phyloP scores from a whole-genome alignment of 495 filamentous ascomycete species.

The Lophium mytilinum region DNA sequence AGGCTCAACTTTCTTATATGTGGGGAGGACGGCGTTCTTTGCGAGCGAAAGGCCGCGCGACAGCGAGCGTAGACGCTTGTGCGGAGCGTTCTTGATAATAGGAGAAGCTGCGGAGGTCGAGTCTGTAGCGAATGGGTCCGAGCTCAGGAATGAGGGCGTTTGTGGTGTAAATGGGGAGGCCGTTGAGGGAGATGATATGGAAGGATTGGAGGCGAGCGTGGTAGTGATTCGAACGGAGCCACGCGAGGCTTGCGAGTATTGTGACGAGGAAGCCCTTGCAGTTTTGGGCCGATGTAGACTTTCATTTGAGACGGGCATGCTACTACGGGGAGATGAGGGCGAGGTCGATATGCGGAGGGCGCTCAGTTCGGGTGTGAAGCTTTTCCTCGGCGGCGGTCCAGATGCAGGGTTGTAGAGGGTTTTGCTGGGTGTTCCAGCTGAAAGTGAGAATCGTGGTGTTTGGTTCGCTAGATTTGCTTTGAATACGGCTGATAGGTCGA shows the following conservation, averaged over 20 bases:
- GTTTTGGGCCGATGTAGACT: neutral
- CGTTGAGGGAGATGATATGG: conserved; percentile 2
- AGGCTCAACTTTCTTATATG: conserved; percentile 21
- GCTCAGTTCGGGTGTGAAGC: neutral
- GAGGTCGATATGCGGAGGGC: neutral
- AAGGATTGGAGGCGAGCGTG: conserved; percentile 7
- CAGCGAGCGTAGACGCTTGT: conserved; percentile 21
- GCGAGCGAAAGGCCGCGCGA: conserved; percentile 22
- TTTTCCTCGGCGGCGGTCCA: conserved; percentile 4
- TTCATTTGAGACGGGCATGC: neutral
- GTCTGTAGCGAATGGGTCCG: conserved; percentile 21
- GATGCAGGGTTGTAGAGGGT: conserved; percentile 8
- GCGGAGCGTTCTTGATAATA: conserved; percentile 17
- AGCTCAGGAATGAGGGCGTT: conserved; percentile 19
- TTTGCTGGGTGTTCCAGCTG: conserved; percentile 1
- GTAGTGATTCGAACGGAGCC: neutral
- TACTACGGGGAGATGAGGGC: neutral
- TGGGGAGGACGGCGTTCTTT: conserved; percentile 18
- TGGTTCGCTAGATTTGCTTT: conserved; percentile 7
- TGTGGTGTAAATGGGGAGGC: conserved; percentile 11
- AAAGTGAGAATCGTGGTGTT: conserved; percentile 10
- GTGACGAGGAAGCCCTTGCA: neutral
- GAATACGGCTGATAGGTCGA: conserved; percentile 12
- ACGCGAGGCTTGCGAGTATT: neutral
- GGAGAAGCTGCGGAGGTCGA: conserved; percentile 13